Conservation (phyloP, 139 green algal genomes). For the Protoeuglena noctilucae region DNA sequence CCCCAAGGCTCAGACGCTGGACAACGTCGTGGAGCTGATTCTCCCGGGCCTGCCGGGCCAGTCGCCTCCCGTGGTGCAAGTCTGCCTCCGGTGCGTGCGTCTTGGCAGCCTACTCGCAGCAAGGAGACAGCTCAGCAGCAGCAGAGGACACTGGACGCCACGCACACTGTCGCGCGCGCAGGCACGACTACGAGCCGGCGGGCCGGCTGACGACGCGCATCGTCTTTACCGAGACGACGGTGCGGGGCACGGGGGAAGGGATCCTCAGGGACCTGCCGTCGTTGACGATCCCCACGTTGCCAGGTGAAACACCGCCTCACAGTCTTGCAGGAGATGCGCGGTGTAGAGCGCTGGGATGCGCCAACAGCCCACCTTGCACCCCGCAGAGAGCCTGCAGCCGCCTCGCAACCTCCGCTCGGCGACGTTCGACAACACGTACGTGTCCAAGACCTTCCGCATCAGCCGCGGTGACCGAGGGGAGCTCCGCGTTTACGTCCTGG, state of each 20-base stretch:
- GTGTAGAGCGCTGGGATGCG: background rate
- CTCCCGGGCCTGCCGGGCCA: background rate
- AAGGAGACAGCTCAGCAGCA: too few species aligned
- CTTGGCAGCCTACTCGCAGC: too few species aligned
- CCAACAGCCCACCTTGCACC: background rate
- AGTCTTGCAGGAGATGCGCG: background rate
- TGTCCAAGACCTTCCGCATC: background rate
- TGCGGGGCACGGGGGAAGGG: background rate
- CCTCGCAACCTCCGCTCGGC: background rate
- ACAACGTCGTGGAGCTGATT: background rate
- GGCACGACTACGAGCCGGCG: background rate
- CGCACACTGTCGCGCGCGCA: background rate
- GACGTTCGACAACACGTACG: slow-evolving; percentile 6
- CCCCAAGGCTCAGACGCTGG: background rate
- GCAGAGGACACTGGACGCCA: background rate
- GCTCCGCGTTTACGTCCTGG: slow-evolving; percentile 1
- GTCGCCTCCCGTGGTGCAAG: background rate
- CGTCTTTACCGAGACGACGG: background rate
- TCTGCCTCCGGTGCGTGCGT: background rate
- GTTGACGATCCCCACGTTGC: background rate
- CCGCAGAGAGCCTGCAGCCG: background rate
- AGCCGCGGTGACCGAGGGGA: slow-evolving; percentile 4
- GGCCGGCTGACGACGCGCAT: background rate
- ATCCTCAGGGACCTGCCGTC: background rate
- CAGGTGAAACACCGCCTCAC: background rate